These are phyloP conservation scores for Helminthosporium solani DNA, from an alignment of 2,329 filamentous ascomycete genomes.

Conservation along the genomic window DNA sequence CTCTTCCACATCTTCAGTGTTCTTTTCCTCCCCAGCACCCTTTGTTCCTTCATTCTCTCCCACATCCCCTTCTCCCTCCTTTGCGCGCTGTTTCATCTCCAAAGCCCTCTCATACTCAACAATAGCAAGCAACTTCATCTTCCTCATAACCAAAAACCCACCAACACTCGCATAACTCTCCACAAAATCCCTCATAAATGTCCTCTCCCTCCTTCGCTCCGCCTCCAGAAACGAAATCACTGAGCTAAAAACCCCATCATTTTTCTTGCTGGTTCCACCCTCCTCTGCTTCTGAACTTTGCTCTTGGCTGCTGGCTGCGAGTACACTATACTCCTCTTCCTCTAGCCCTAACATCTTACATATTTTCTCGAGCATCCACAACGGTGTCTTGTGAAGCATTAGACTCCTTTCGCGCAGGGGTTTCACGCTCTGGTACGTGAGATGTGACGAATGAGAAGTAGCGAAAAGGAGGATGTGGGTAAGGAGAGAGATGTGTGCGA, in stretches of 20 bases:
- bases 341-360: not conserved
- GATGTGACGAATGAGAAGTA: not conserved
- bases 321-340: not conserved
- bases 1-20: no score
- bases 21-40: no score
- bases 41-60: no score
- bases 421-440: not conserved
- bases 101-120: not conserved
- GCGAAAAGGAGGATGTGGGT: conserved; percentile 1
- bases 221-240: not conserved
- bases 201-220: not conserved
- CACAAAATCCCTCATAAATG: conserved; percentile 3
- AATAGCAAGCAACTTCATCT: conserved; percentile 2
- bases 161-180: conserved; percentile 8
- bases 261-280: not conserved
- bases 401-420: not conserved
- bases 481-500: conserved; percentile 3
- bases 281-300: not conserved
- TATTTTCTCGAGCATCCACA: not conserved
- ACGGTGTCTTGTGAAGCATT: not conserved
- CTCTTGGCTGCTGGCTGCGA: not conserved
- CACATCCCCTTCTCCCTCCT: no score
- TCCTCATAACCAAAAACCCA: conserved; percentile 10
- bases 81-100: no score
- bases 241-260: not conserved